phyloP scores from a whole-genome alignment of 1,139 yeast genomes.

The Candida albicans region DNA sequence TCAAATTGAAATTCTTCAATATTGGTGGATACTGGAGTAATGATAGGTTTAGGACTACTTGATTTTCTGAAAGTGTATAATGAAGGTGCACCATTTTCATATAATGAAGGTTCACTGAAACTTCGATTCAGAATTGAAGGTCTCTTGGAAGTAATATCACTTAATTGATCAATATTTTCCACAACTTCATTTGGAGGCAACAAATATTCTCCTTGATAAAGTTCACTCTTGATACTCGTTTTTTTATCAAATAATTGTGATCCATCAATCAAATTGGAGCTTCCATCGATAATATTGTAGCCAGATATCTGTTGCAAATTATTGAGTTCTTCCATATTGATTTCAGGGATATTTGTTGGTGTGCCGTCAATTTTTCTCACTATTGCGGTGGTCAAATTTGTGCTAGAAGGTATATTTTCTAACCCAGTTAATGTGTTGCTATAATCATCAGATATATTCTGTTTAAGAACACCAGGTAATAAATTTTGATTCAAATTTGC shows the following conservation, averaged over 20 bases:
- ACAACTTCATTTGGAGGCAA: conserved; percentile 23
- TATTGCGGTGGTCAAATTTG: too few species aligned
- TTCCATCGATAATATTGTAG: conserved; percentile 15
- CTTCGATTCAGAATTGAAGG: conserved; percentile 28
- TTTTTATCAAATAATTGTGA: background rate
- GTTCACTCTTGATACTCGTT: conserved; percentile 1
- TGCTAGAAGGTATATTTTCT: conserved; percentile 29
- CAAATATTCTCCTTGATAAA: conserved; percentile 10
- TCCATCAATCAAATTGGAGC: conserved; percentile 15
- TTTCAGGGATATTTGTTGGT: too few species aligned
- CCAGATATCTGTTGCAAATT: conserved; percentile 9
- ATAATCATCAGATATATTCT: conserved; percentile 15
- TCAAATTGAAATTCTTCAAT: background rate
- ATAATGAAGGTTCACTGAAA: conserved; percentile 44
- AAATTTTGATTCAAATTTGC: conserved; percentile 32
- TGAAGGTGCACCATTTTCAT: conserved; percentile 22
- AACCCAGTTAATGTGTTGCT: conserved; percentile 27
- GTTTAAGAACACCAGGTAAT: conserved; percentile 37
- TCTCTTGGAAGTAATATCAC: conserved; percentile 20
- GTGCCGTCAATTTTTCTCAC: too few species aligned
- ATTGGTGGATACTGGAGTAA: background rate
- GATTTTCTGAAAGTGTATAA: conserved; percentile 8
- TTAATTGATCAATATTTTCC: conserved; percentile 31
- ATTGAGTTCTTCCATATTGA: conserved; percentile 8
- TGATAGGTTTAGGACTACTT: conserved; percentile 1